Conservation (phyloP, 371 early-diverging fungal genomes). For the Capillidium rhysosporum region DNA sequence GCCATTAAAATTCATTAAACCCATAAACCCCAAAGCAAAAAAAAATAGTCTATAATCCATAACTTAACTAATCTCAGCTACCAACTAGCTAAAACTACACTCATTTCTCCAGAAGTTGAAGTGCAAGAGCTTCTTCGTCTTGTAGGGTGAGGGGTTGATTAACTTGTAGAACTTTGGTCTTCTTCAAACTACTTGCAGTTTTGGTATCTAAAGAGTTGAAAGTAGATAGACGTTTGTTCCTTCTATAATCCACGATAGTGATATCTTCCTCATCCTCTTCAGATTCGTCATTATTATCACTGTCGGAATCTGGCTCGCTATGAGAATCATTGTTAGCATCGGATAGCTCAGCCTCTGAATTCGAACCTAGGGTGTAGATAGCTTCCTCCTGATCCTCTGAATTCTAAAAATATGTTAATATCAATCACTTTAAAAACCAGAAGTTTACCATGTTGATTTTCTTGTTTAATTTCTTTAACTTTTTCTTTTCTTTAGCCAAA, state of each 20-base stretch:
- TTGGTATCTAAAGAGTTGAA: conserved; percentile 9
- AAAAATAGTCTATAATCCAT: no score
- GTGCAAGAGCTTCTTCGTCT: conserved; percentile 40
- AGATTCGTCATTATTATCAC: conserved; percentile 7
- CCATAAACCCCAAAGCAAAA: no score
- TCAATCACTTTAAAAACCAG: no score
- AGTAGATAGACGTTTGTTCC: not conserved
- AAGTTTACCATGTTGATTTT: conserved; percentile 4
- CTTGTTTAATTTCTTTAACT: conserved; percentile 45
- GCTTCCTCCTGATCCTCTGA: conserved; percentile 9
- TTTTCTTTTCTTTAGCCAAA: conserved; percentile 38
- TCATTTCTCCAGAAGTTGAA: conserved; percentile 18
- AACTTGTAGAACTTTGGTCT: conserved; percentile 30
- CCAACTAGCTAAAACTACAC: no score
- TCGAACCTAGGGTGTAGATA: not conserved
- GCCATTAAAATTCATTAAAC: no score
- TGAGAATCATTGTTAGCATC: conserved; percentile 10
- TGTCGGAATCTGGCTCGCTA: conserved; percentile 4
- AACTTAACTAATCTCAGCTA: no score
- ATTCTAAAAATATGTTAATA: conserved; percentile 1
- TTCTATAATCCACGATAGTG: not conserved
- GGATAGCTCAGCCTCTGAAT: conserved; percentile 8
- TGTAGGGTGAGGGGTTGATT: conserved; percentile 37
- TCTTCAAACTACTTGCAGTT: conserved; percentile 21
- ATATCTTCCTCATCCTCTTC: not conserved